A percentile compares a stretch with the other conserved stretches of the same genome.
phyloP scores from a whole-genome alignment of 164 flowering plant genomes.

The Aristolochia fimbriata region DNA sequence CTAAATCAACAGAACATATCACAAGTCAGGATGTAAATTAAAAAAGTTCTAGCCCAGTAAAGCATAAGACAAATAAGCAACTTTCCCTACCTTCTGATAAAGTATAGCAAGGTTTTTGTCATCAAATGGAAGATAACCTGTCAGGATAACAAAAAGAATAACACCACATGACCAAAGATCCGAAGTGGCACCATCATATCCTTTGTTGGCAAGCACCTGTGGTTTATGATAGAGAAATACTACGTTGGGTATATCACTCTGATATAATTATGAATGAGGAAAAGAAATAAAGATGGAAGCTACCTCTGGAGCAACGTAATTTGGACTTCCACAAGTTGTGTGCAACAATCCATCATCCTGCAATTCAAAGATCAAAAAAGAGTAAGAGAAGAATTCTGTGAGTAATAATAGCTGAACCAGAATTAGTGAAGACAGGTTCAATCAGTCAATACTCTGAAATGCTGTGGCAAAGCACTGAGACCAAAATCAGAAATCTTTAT shows the following conservation, averaged over 20 bases:
- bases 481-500: constrained; percentile 95
- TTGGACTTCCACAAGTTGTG: constrained; percentile 97
- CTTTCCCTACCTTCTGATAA: constrained; percentile 66
- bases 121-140: constrained; percentile 87
- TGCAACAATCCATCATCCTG: constrained; percentile 88
- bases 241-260: neutral
- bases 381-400: neutral
- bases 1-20: constrained; percentile 21
- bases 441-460: constrained; percentile 48
- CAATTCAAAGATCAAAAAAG: neutral
- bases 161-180: constrained; percentile 99
- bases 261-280: no score
- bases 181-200: constrained; percentile 76
- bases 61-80: neutral
- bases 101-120: constrained; percentile 88
- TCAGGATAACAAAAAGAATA: constrained; percentile 69
- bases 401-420: neutral
- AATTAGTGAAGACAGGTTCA: neutral
- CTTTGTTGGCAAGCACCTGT: constrained; percentile 65
- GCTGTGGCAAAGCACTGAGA: constrained; percentile 94
- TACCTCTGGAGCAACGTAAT: constrained; percentile 95
- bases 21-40: neutral
- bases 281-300: neutral
- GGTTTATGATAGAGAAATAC: neutral
- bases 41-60: neutral